Base-by-base conservation (phyloP, 805 yeast genomes). In the Phaffomyces opuntiae region DNA sequence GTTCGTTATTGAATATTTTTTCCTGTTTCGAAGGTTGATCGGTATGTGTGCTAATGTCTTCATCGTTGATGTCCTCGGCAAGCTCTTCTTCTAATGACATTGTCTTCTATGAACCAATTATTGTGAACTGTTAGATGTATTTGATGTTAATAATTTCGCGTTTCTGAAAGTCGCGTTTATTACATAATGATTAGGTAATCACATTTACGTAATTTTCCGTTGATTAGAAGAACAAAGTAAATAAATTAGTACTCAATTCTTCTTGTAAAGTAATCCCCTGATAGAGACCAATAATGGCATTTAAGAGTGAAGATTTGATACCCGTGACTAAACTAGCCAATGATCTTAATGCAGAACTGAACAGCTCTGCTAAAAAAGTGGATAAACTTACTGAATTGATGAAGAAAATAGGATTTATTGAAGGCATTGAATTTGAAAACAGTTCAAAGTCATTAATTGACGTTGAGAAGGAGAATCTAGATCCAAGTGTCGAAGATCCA, bases 291-390 rank as follows among this genome's bases (percentile, higher is more conserved):
- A 9, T 9, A 38, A 24, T 24, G 39, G 39, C 26, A 4, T 45
- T 45, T 26, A 45, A 31, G 14, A 48, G 43, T 19, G 59, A 56
- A 29, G 55, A 54, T 43, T 38, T 57, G 3, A 56, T 52, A 17
- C 51, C 56, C 3, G 50, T 55, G 9, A 45, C 57, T 4, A 36
- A 36, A 13, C 46, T 57, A 9, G 45, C 52, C 1, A 43, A 37
- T 14, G 45, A 52, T 0, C 36, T 54, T 5, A 29, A 40, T 2
- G 49, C 47, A 1, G 43, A 50, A 3, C 44, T 56, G 9, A 42
- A 51, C 9, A 40, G 45, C 3, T 51, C 59, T 1, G 42, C 54
- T 3, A 36, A 41, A 21, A 46, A 45, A 32, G 49, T 51, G 5
- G 45, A 47, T 4, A 49, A 39, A 16, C 53, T 58, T 25, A 49